Conservation (phyloP, 2,329 filamentous ascomycete species). For the Rugonectria rugulosa region DNA sequence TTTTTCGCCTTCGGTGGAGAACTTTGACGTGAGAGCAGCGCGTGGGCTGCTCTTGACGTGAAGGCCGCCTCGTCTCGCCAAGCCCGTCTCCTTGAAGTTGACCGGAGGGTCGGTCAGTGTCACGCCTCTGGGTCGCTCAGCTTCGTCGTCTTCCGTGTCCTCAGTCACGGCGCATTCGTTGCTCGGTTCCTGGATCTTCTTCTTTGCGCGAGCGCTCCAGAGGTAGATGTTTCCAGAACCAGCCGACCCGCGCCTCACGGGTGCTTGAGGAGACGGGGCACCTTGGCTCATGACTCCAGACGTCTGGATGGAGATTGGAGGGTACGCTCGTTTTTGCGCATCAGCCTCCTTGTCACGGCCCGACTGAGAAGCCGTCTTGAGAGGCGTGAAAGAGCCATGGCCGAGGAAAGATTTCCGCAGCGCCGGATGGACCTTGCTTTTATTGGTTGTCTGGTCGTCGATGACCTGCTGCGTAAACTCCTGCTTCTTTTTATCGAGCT, state of each 20-base stretch:
- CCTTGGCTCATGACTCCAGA: slow-evolving; percentile 37
- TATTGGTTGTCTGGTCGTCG: slow-evolving; percentile 37
- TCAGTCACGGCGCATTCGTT: slow-evolving; percentile 34
- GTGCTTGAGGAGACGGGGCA: slow-evolving; percentile 38
- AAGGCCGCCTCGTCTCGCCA: slow-evolving; percentile 32
- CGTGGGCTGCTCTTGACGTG: slow-evolving; percentile 25
- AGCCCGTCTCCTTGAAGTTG: slow-evolving; percentile 27
- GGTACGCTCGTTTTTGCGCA: slow-evolving; percentile 42
- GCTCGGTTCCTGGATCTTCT: slow-evolving; percentile 16
- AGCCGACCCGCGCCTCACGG: slow-evolving; percentile 41
- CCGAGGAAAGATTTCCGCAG: slow-evolving; percentile 40
- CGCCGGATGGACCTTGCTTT: slow-evolving; percentile 45
- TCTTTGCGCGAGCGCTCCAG: slow-evolving; percentile 36
- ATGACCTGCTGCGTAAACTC: slow-evolving; percentile 41
- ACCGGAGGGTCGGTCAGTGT: slow-evolving; percentile 24
- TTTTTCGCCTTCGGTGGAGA: background rate
- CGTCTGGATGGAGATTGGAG: slow-evolving; percentile 48
- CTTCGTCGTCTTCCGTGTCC: slow-evolving; percentile 30
- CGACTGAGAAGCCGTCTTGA: slow-evolving; percentile 36
- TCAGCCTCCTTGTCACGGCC: slow-evolving; percentile 33
- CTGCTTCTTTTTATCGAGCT: slow-evolving; percentile 50
- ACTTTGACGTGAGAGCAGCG: background rate
- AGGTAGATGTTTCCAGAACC: slow-evolving; percentile 44
- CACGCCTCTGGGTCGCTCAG: slow-evolving; percentile 5
- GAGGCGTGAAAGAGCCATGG: slow-evolving; percentile 39